These are phyloP conservation scores for Noccaea caerulescens DNA, from an alignment of 345 rosid genomes.

Conservation along the genomic window DNA sequence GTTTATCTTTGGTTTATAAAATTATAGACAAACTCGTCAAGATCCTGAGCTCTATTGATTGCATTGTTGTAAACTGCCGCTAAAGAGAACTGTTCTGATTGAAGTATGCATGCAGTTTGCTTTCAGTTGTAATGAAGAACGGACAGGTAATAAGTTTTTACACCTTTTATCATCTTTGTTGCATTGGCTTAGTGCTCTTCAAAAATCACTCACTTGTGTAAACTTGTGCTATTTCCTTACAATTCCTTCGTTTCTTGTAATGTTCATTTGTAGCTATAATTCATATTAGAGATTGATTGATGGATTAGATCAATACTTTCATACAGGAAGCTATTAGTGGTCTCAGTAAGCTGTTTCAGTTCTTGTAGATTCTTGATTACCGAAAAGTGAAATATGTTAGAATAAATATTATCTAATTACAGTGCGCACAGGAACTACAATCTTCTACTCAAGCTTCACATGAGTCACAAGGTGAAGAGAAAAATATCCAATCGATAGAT, in stretches of 20 bases:
- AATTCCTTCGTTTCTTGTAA: conserved; percentile 12
- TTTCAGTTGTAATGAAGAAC: conserved; percentile 43
- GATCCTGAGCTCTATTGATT: conserved; percentile 20
- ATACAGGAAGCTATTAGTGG: neutral
- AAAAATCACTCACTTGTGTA: neutral
- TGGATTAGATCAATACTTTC: conserved; percentile 19
- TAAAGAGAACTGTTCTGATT: conserved; percentile 20
- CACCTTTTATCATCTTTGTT: conserved; percentile 15
- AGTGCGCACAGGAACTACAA: conserved; percentile 72
- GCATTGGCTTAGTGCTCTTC: neutral
- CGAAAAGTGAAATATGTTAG: conserved; percentile 3
- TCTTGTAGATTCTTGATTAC: conserved; percentile 3
- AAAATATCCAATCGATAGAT: conserved; percentile 65
- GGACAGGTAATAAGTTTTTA: conserved; percentile 43
- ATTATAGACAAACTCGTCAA: neutral
- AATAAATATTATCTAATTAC: conserved; percentile 25
- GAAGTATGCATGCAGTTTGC: conserved; percentile 27
- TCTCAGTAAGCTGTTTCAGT: conserved; percentile 6
- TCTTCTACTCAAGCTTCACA: conserved; percentile 73
- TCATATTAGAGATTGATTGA: neutral
- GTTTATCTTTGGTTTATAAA: conserved; percentile 21
- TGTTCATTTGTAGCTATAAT: neutral
- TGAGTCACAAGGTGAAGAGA: conserved; percentile 80
- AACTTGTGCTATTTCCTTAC: neutral
- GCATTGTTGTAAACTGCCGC: conserved; percentile 24